phyloP scores from a whole-genome alignment of 1,284 basidiomycete genomes.

The Ustilago crameri region DNA sequence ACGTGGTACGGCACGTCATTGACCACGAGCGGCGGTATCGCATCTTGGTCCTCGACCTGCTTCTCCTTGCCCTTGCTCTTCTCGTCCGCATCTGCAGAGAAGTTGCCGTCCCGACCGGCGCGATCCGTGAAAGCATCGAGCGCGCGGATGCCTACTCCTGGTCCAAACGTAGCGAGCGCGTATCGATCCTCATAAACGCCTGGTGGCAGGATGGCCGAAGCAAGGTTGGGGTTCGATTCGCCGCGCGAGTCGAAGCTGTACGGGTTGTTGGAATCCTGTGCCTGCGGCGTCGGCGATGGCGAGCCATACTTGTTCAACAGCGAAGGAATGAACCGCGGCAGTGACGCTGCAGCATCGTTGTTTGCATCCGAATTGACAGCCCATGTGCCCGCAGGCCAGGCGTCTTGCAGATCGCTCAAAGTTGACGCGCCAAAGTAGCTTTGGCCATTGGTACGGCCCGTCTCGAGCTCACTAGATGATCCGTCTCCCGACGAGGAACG shows the following conservation, averaged over 20 bases:
- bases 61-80: conserved; percentile 39
- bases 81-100: conserved; percentile 20
- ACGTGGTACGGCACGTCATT: conserved; percentile 60
- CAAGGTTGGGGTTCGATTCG: conserved; percentile 11
- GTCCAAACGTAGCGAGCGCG: conserved; percentile 52
- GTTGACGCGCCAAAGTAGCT: conserved; percentile 42
- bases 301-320: conserved; percentile 36
- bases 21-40: conserved; percentile 29
- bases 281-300: conserved; percentile 28
- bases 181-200: conserved; percentile 54
- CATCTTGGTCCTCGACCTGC: conserved; percentile 11
- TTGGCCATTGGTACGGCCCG: conserved; percentile 6
- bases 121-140: conserved; percentile 56
- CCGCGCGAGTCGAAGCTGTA: conserved; percentile 35
- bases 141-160: conserved; percentile 51
- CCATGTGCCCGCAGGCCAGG: conserved; percentile 46
- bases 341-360: conserved; percentile 24
- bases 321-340: conserved; percentile 46
- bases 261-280: conserved; percentile 11
- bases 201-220: conserved; percentile 42
- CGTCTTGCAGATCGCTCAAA: conserved; percentile 43
- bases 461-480: conserved; percentile 36
- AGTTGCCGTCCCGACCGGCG: conserved; percentile 51
- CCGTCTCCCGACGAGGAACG: conserved; percentile 35
- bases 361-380: conserved; percentile 33